Conservation (phyloP, 2,329 filamentous ascomycete genomes). For the Coniochaeta sp. region DNA sequence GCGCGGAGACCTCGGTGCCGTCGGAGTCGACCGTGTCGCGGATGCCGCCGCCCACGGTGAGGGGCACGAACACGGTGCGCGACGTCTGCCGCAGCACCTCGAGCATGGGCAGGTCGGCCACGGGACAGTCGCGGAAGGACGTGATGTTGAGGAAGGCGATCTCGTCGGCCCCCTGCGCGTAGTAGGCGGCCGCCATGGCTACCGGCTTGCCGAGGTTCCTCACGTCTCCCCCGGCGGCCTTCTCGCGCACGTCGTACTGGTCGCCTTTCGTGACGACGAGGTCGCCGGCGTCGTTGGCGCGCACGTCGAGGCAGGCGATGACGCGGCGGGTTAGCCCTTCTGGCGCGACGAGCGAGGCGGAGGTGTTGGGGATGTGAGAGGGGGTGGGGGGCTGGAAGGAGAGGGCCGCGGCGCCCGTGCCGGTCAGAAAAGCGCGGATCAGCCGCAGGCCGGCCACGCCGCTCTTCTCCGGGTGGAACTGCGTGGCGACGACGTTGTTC, state of each 20-base stretch:
- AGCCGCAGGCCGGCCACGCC: slow-evolving; percentile 81
- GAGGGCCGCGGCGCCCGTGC: slow-evolving; percentile 50
- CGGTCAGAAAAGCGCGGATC: slow-evolving; percentile 79
- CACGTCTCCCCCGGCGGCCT: slow-evolving; percentile 59
- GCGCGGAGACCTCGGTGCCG: slow-evolving; percentile 75
- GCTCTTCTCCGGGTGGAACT: slow-evolving; percentile 98
- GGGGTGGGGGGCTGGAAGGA: slow-evolving; percentile 18
- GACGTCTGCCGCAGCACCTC: slow-evolving; percentile 84
- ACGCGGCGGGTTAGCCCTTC: slow-evolving; percentile 85
- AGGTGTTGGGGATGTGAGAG: slow-evolving; percentile 10
- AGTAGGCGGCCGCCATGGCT: slow-evolving; percentile 88
- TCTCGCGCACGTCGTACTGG: slow-evolving; percentile 96
- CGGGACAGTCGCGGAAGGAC: slow-evolving; percentile 88
- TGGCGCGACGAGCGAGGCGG: slow-evolving; percentile 8
- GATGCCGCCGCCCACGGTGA: slow-evolving; percentile 94
- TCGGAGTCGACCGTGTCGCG: slow-evolving; percentile 86
- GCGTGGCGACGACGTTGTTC: slow-evolving; percentile 81
- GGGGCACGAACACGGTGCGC: slow-evolving; percentile 87
- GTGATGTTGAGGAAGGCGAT: slow-evolving; percentile 98
- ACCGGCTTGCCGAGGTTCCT: slow-evolving; percentile 96
- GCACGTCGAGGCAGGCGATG: slow-evolving; percentile 93
- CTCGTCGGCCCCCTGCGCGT: slow-evolving; percentile 94
- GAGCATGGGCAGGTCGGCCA: slow-evolving; percentile 91
- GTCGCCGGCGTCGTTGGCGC: slow-evolving; percentile 88
- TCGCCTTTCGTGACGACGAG: slow-evolving; percentile 97